Conservation (phyloP, 345 rosid genomes). For the Capsella bursapastoris region DNA sequence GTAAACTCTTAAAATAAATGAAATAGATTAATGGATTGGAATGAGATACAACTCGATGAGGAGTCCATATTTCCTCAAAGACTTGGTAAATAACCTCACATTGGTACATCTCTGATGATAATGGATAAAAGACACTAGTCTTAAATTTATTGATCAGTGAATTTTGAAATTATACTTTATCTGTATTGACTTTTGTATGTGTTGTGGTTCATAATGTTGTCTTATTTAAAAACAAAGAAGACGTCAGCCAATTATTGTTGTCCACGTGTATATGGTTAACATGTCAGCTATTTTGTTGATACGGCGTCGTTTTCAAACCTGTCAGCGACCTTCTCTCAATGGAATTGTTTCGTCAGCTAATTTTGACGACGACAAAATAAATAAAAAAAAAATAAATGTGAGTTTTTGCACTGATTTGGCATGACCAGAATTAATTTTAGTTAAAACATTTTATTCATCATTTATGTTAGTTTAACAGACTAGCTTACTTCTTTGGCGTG, state of each 20-base stretch:
- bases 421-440: slow-evolving; percentile 4
- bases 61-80: slow-evolving; percentile 93
- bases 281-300: slow-evolving; percentile 30
- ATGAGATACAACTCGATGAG: slow-evolving; percentile 93
- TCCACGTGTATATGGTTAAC: slow-evolving; percentile 25
- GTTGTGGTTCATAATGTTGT: background rate
- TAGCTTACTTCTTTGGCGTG: slow-evolving; percentile 39
- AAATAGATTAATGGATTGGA: slow-evolving; percentile 92
- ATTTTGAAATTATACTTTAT: background rate
- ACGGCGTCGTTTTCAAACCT: slow-evolving; percentile 30
- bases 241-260: slow-evolving; percentile 20
- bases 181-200: background rate
- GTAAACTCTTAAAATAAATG: background rate
- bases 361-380: slow-evolving; percentile 37
- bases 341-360: slow-evolving; percentile 35
- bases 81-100: slow-evolving; percentile 61
- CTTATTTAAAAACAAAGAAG: background rate
- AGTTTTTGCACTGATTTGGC: slow-evolving; percentile 31
- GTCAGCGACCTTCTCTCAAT: slow-evolving; percentile 23
- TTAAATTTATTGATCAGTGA: background rate
- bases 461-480: slow-evolving; percentile 31
- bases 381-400: background rate
- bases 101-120: background rate
- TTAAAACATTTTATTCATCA: background rate
- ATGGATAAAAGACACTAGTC: background rate